Conservation (phyloP, 1,139 yeast genomes). For the Pichia sp. region DNA sequence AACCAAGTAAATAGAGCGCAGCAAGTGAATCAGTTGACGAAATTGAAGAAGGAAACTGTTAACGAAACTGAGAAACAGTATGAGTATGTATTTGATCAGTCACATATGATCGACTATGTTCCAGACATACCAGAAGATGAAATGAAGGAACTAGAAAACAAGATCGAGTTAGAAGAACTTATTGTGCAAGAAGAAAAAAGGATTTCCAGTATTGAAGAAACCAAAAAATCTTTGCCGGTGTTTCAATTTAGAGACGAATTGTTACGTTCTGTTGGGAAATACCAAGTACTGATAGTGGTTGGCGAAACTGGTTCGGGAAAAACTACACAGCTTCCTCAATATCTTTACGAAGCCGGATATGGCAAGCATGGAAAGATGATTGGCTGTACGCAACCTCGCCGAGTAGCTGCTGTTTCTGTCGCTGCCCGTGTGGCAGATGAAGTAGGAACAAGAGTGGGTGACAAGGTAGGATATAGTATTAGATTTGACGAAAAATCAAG, state of each 20-base stretch:
- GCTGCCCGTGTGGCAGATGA: conserved; percentile 91
- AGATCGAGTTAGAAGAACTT: conserved; percentile 30
- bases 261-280: conserved; percentile 53
- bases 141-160: conserved; percentile 25
- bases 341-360: conserved; percentile 76
- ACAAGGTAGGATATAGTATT: conserved; percentile 80
- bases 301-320: conserved; percentile 99
- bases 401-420: conserved; percentile 94
- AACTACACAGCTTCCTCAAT: conserved; percentile 93
- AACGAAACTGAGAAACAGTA: conserved; percentile 37
- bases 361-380: conserved; percentile 49
- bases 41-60: conserved; percentile 42
- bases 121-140: conserved; percentile 41
- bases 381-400: conserved; percentile 93
- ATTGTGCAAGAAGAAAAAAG: conserved; percentile 42
- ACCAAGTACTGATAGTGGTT: conserved; percentile 79
- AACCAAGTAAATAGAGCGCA: conserved; percentile 55
- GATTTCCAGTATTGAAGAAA: conserved; percentile 39
- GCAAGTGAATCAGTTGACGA: conserved; percentile 22
- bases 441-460: conserved; percentile 65
- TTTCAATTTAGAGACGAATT: conserved; percentile 58
- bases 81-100: conserved; percentile 67
- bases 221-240: conserved; percentile 72
- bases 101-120: conserved; percentile 63
- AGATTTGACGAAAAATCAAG: conserved; percentile 78